Evolutionary conservation across 129 eudicot genomes (phyloP), one percentile per base, ranked within the genome.

Genomic region (Pulicaria dysenterica): DNA sequence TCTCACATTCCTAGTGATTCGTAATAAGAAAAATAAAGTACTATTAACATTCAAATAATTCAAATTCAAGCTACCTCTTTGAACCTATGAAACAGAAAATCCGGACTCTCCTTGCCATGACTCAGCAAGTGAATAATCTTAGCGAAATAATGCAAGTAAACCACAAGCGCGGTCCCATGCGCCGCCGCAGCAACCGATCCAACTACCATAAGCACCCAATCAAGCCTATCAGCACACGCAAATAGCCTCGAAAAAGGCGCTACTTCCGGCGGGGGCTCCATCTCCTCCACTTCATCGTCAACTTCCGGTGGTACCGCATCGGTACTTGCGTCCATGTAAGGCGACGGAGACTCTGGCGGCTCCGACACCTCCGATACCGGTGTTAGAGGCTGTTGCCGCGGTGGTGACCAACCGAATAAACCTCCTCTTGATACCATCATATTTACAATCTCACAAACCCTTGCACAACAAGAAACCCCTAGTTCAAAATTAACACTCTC

Each of bases 281-380:
- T 78, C 74, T 83, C 97, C 41, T 88, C 97, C 65, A 82, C 84
- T 56, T 76, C 87, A 42, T 94, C 99, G 67, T 87, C 96, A 76
- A 84, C 79, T 70, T 85, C 90, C 62, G 85, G 85, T 44, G 87
- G 86, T 9, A 75, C 79, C 44, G 91, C 91, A 19, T 94, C 99
- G 44, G 69, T 62, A 19, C 87, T 81, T 14, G 72, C 61, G 65
- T 94, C 99, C 70, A 79, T 39, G 81, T 90, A 94, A 49, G 99
- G 99, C 12, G 99, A 94, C 57, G 99, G 99, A 1, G 97, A 94
- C 72, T 94, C 98, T 85, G 98, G 98, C 42, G 98, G 98, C 90
- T 93, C 99, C 60, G 97, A 94, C 6, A 94, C 99, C 79, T 94
- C 99, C 65, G 99, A 94, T 1, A 94, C 99, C 83, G 98, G 98